Conservation (phyloP, 164 flowering plant species). For the Magnolia sinica region DNA sequence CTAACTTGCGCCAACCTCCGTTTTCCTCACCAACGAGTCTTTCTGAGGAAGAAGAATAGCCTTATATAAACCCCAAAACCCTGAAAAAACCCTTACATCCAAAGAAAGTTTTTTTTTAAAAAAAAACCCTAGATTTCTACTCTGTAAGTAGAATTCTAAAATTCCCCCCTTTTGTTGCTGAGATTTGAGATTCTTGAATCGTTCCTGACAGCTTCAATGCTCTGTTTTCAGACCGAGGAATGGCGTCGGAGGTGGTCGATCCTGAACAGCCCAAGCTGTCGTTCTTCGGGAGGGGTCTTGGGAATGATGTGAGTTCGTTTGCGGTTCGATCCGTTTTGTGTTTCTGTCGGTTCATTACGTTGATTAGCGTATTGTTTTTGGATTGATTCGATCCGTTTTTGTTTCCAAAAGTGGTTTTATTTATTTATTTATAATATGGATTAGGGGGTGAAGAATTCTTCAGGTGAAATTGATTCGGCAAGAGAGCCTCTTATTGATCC, state of each 20-base stretch:
- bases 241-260: constrained; percentile 17
- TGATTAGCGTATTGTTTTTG: background rate
- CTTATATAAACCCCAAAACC: background rate
- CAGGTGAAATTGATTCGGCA: constrained; percentile 30
- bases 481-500: constrained; percentile 45
- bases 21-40: background rate
- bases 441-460: constrained; percentile 18
- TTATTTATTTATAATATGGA: background rate
- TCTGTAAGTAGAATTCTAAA: background rate
- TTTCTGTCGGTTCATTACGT: no score
- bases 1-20: background rate
- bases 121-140: background rate
- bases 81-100: background rate
- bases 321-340: background rate
- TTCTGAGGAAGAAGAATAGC: background rate
- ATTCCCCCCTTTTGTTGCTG: background rate
- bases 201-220: background rate
- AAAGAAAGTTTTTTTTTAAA: background rate
- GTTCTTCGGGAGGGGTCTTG: constrained; percentile 24
- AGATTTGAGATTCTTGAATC: background rate
- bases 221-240: background rate
- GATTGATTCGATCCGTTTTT: background rate
- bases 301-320: background rate
- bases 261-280: constrained; percentile 26
- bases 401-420: background rate